phyloP scores from a whole-genome alignment of 75 land plant genomes.

The Gnetum montanum region DNA sequence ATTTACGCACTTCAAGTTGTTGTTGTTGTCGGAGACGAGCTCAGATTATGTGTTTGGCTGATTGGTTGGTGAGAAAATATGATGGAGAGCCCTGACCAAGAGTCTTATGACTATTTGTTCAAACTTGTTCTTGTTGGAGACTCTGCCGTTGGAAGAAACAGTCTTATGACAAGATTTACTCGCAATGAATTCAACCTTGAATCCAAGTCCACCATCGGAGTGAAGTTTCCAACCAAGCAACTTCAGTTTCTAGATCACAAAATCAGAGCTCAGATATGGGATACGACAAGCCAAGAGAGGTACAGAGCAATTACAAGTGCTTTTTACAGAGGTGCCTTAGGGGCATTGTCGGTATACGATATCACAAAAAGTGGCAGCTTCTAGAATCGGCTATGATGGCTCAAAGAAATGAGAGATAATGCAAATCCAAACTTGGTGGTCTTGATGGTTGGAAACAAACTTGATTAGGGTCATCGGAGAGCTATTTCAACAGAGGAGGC shows the following conservation, averaged over 20 bases:
- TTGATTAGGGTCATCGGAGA: slow-evolving; percentile 36
- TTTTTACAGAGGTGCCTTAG: neutral
- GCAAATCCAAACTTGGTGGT: slow-evolving; percentile 50
- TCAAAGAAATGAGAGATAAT: slow-evolving; percentile 39
- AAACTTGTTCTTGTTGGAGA: slow-evolving; percentile 23
- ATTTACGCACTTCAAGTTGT: too few relatives aligned
- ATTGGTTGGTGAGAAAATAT: too few relatives aligned
- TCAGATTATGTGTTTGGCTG: too few relatives aligned
- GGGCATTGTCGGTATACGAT: neutral
- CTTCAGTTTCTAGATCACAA: slow-evolving; percentile 9
- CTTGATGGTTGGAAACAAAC: slow-evolving; percentile 28
- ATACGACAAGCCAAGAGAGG: slow-evolving; percentile 29
- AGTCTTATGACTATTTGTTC: slow-evolving; percentile 25
- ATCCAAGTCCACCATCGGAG: too few relatives aligned
- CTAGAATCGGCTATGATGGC: slow-evolving; percentile 30
- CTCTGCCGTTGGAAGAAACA: slow-evolving; percentile 19
- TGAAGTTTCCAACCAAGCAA: slow-evolving; percentile 17
- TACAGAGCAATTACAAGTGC: slow-evolving; percentile 5
- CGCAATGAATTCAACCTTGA: slow-evolving; percentile 15
- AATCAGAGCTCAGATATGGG: slow-evolving; percentile 30
- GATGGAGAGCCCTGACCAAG: too few relatives aligned
- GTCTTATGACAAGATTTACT: too few relatives aligned
- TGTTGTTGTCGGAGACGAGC: too few relatives aligned
- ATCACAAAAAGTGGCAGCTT: neutral
- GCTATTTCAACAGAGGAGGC: slow-evolving; percentile 64